These are phyloP conservation scores for Phtheirospermum japonicum DNA, from an alignment of 257 asterid genomes.

Conservation along the genomic window DNA sequence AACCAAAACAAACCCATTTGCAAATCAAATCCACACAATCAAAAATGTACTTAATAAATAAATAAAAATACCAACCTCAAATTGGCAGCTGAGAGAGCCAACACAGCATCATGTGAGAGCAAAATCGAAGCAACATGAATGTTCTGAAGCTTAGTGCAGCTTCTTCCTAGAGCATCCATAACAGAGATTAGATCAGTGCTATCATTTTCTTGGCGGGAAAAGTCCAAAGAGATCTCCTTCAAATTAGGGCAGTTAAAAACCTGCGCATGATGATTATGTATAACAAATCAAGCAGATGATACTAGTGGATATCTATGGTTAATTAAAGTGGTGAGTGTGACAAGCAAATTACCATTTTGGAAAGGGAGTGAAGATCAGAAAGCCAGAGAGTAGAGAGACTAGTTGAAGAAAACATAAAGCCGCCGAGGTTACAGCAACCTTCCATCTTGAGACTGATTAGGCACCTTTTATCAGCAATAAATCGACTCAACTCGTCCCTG, in stretches of 20 bases:
- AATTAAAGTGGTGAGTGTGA: background rate
- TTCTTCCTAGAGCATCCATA: constrained; percentile 72
- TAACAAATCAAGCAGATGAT: background rate
- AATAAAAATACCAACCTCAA: constrained; percentile 51
- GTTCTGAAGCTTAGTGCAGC: constrained; percentile 80
- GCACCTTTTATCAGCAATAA: constrained; percentile 71
- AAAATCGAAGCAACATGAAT: constrained; percentile 74
- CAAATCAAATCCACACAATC: background rate
- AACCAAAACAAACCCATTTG: background rate
- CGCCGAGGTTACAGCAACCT: constrained; percentile 86
- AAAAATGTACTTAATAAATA: background rate
- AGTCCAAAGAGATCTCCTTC: constrained; percentile 78
- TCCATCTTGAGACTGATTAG: constrained; percentile 89
- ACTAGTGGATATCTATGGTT: background rate
- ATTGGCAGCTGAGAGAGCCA: constrained; percentile 79
- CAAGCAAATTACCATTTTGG: constrained; percentile 61
- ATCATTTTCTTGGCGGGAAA: constrained; percentile 78
- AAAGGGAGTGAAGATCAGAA: constrained; percentile 76
- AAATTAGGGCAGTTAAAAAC: constrained; percentile 79
- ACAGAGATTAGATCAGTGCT: constrained; percentile 64
- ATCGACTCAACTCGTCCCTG: constrained; percentile 91
- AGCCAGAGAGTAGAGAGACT: constrained; percentile 77
- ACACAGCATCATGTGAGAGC: constrained; percentile 79
- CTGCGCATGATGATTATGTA: constrained; percentile 37
- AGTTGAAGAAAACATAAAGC: constrained; percentile 60